Conservation (phyloP, 306 rosid species). For the Gillenia trifoliata region DNA sequence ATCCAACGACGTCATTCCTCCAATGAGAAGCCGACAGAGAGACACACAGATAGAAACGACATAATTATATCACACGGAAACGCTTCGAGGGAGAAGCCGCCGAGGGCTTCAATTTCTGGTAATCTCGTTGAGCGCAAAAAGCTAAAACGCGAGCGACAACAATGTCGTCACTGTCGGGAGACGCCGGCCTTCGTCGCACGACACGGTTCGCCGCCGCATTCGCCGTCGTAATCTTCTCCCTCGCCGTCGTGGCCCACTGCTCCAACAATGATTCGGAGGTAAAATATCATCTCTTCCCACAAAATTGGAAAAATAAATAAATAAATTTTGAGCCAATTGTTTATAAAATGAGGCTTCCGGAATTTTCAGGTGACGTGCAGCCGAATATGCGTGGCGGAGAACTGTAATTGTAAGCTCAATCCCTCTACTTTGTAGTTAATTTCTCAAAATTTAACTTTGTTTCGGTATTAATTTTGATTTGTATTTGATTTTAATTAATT, state of each 20-base stretch:
- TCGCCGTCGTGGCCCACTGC: slow-evolving; percentile 31
- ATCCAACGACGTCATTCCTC: not conserved
- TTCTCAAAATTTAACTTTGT: not conserved
- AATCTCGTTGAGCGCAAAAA: not conserved
- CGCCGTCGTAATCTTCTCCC: slow-evolving; percentile 28
- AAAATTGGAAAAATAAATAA: not conserved
- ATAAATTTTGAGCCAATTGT: not conserved
- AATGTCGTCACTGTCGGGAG: slow-evolving; percentile 10
- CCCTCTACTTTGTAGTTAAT: not conserved
- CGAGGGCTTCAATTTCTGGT: not conserved
- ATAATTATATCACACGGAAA: not conserved
- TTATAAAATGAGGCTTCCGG: not conserved
- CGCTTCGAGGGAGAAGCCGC: not conserved
- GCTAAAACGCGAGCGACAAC: not conserved
- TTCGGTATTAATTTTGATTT: not conserved
- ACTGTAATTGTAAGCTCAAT: slow-evolving; percentile 56
- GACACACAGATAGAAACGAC: not conserved
- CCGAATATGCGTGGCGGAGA: slow-evolving; percentile 48
- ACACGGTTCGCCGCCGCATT: slow-evolving; percentile 33
- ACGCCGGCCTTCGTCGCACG: not conserved
- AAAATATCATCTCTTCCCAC: not conserved
- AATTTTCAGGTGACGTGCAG: slow-evolving; percentile 52
- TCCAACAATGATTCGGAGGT: slow-evolving; percentile 43
- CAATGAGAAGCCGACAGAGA: not conserved
- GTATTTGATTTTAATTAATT: not conserved